These are phyloP conservation scores for Phytophthora syringae DNA, from an alignment of 352 stramenopile species.

Conservation along the genomic window DNA sequence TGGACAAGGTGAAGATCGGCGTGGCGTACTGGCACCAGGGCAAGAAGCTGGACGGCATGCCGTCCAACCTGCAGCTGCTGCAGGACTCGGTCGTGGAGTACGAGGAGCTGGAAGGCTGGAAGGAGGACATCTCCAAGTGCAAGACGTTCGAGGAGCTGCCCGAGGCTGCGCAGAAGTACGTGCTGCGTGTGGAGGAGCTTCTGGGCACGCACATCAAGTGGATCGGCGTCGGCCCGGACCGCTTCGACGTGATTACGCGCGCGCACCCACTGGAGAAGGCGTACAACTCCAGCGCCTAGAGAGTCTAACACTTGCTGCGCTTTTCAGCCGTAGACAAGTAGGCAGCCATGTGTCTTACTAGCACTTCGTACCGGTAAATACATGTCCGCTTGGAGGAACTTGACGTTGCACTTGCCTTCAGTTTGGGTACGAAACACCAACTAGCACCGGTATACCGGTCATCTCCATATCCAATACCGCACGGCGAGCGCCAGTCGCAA, in stretches of 20 bases:
- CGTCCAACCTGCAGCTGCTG: constrained; percentile 93
- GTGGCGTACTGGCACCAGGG: constrained; percentile 96
- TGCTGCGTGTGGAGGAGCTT: constrained; percentile 97
- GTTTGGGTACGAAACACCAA: not conserved
- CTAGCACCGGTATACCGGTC: constrained; percentile 3
- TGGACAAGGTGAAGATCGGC: constrained; percentile 96
- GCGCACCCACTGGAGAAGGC: constrained; percentile 79
- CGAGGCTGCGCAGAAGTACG: constrained; percentile 95
- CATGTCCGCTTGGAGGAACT: constrained; percentile 10
- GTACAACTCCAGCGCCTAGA: constrained; percentile 40
- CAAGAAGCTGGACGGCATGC: constrained; percentile 95
- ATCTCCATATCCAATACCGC: not conserved
- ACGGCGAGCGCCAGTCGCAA: not conserved
- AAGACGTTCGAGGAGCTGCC: constrained; percentile 98
- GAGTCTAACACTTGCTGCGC: constrained; percentile 3
- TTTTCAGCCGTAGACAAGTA: constrained; percentile 6
- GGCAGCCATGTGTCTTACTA: constrained; percentile 10
- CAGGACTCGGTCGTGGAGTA: constrained; percentile 96
- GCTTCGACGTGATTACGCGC: constrained; percentile 94
- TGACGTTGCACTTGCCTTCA: not conserved
- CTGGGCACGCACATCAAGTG: constrained; percentile 97
- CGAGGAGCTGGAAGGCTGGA: constrained; percentile 94
- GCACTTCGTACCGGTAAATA: constrained; percentile 3
- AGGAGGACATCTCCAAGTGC: constrained; percentile 96
- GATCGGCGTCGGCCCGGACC: constrained; percentile 98